Conservation (phyloP, 345 rosid genomes). For the Arabidopsis thaliana region TAIR10.1 NC_003074.8:5206001-5206500, state of each 20-base stretch:
- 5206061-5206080: conserved; percentile 72
- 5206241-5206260: conserved; percentile 19
- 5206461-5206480: conserved; percentile 73
- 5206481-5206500: conserved; percentile 73
- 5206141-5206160: conserved; percentile 65
- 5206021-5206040: conserved; percentile 72
- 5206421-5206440: conserved; percentile 31
- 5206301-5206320: conserved; percentile 71
- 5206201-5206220: conserved; percentile 4
- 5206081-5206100: conserved; percentile 82
- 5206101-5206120: conserved; percentile 74
- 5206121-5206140: conserved; percentile 72
- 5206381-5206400: not conserved
- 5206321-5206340: conserved; percentile 68
- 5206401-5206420: conserved; percentile 15
- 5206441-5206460: conserved; percentile 59
- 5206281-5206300: conserved; percentile 81
- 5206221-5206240: not conserved
- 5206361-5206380: conserved; percentile 64
- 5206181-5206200: conserved; percentile 9
- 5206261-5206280: conserved; percentile 79
- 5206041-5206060: conserved; percentile 84
- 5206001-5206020: conserved; percentile 71
- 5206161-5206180: not conserved
- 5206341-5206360: conserved; percentile 87